Evolutionary conservation across 805 yeast species (phyloP).

Genomic region (Starmera caribaea): DNA sequence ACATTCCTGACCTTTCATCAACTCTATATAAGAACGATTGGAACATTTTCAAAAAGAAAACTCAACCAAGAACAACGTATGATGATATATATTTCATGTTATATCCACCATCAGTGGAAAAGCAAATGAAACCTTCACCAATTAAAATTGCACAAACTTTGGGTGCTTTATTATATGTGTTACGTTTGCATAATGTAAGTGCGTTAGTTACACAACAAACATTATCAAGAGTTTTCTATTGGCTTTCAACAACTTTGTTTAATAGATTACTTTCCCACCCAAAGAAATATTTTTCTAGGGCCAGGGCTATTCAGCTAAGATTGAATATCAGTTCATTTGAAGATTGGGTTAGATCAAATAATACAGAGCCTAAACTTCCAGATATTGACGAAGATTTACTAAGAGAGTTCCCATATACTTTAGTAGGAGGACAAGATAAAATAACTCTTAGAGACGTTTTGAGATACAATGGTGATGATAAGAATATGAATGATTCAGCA

Average conservation of each 20-base stretch:
- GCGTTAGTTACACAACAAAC: slow-evolving; percentile 72
- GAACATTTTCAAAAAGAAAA: slow-evolving; percentile 42
- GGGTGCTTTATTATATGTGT: slow-evolving; percentile 80
- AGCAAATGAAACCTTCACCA: slow-evolving; percentile 85
- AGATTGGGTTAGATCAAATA: slow-evolving; percentile 71
- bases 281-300: slow-evolving; percentile 65
- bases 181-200: slow-evolving; percentile 74
- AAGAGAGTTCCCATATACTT: slow-evolving; percentile 27
- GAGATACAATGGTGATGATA: slow-evolving; percentile 11
- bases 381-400: slow-evolving; percentile 27
- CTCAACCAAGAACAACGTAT: slow-evolving; percentile 37
- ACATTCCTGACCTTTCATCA: slow-evolving; percentile 73
- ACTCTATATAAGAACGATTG: slow-evolving; percentile 70
- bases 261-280: slow-evolving; percentile 54
- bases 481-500: slow-evolving; percentile 37
- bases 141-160: slow-evolving; percentile 74
- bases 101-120: slow-evolving; percentile 75
- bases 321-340: slow-evolving; percentile 79
- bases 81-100: slow-evolving; percentile 69
- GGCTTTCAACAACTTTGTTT: slow-evolving; percentile 65
- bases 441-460: slow-evolving; percentile 5
- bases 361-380: slow-evolving; percentile 20
- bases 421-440: slow-evolving; percentile 5
- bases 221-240: slow-evolving; percentile 66
- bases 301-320: slow-evolving; percentile 83